These are phyloP conservation scores for Microthlaspi erraticum DNA, from an alignment of 345 rosid genomes.

Conservation along the genomic window DNA sequence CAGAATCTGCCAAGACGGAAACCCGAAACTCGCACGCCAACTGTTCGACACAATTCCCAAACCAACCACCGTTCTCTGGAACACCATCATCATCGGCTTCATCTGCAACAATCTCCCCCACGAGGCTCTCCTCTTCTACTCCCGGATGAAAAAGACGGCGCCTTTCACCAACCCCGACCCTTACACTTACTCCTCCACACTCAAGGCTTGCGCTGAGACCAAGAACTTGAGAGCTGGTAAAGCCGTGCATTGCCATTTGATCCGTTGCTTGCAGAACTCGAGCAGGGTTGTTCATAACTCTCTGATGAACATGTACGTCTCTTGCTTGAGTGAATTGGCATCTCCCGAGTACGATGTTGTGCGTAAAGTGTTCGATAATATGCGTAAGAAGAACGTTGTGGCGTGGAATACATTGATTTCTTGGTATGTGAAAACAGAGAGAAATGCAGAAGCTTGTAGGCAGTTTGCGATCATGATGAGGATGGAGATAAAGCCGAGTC, in stretches of 20 bases:
- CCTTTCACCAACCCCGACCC: slow-evolving; percentile 60
- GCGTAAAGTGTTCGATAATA: slow-evolving; percentile 58
- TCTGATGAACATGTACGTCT: slow-evolving; percentile 75
- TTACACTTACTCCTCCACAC: slow-evolving; percentile 83
- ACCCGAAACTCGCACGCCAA: slow-evolving; percentile 79
- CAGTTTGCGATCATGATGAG: slow-evolving; percentile 69
- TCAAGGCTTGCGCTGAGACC: slow-evolving; percentile 81
- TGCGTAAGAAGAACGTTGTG: slow-evolving; percentile 75
- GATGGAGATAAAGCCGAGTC: slow-evolving; percentile 66
- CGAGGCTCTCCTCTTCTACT: slow-evolving; percentile 73
- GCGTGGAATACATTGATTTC: slow-evolving; percentile 83
- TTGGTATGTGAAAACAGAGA: slow-evolving; percentile 78
- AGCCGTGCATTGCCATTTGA: slow-evolving; percentile 80
- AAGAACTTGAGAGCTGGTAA: slow-evolving; percentile 59
- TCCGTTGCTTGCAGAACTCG: slow-evolving; percentile 66
- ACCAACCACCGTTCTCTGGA: slow-evolving; percentile 78
- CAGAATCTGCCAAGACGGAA: slow-evolving; percentile 74
- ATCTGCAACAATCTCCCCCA: slow-evolving; percentile 79
- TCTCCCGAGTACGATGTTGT: slow-evolving; percentile 58
- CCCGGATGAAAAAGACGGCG: slow-evolving; percentile 63
- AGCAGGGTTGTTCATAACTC: slow-evolving; percentile 82
- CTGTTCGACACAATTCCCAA: slow-evolving; percentile 82
- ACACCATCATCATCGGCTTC: slow-evolving; percentile 84
- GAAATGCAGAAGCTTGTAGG: slow-evolving; percentile 57
- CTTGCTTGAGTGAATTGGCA: slow-evolving; percentile 53